Conservation (phyloP, 2,329 filamentous ascomycete genomes). For the Botryotinia convoluta region DNA sequence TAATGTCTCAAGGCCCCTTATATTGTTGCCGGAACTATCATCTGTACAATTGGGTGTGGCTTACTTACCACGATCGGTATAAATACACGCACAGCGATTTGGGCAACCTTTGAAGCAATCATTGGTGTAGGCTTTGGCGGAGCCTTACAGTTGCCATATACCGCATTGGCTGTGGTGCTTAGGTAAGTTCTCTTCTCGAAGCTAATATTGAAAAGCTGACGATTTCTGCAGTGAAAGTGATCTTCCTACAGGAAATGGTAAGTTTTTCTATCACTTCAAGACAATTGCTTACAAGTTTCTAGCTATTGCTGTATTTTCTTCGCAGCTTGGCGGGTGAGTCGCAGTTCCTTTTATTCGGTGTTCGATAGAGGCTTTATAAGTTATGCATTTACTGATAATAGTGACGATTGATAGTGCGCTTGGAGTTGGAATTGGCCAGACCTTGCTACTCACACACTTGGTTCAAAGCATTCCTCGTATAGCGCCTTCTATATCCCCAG, state of each 20-base stretch:
- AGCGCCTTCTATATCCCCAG: not conserved
- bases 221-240: not conserved
- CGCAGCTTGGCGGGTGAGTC: constrained; percentile 4
- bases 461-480: not conserved
- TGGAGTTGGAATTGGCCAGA: not conserved
- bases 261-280: not conserved
- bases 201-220: too few relatives aligned
- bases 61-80: constrained; percentile 30
- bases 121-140: constrained; percentile 46
- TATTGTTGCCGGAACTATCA: constrained; percentile 34
- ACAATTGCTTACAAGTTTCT: not conserved
- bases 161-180: constrained; percentile 32
- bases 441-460: constrained; percentile 5
- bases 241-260: constrained; percentile 1
- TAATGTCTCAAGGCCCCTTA: constrained; percentile 17
- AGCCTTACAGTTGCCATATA: constrained; percentile 48
- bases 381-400: not conserved
- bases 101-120: constrained; percentile 52
- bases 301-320: constrained; percentile 5
- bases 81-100: constrained; percentile 45
- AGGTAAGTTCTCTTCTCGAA: too few relatives aligned
- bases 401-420: not conserved
- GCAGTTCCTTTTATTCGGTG: not conserved
- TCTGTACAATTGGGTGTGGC: constrained; percentile 16
- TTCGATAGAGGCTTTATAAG: too few relatives aligned